Evolutionary conservation across 164 flowering plant genomes (phyloP).

Genomic region (Stephania yunnanensis): DNA sequence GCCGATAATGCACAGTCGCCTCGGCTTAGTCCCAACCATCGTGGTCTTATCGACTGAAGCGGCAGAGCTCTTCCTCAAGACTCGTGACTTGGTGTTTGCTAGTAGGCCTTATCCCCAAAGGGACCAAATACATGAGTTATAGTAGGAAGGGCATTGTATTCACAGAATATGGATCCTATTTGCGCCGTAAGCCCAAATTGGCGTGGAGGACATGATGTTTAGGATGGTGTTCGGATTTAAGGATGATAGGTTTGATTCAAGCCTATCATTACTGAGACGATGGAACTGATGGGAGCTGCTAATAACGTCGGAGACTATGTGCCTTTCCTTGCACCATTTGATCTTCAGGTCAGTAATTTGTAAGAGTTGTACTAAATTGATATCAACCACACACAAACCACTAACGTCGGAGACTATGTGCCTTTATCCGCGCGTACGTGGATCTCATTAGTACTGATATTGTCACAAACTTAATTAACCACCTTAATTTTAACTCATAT

Average conservation of each 20-base stretch:
- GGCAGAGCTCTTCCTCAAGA: slow-evolving; percentile 18
- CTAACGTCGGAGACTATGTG: slow-evolving; percentile 39
- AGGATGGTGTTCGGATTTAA: slow-evolving; percentile 43
- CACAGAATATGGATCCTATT: slow-evolving; percentile 23
- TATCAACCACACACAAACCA: not conserved
- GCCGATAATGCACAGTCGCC: slow-evolving; percentile 4
- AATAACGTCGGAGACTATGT: slow-evolving; percentile 44
- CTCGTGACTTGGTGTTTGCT: slow-evolving; percentile 21
- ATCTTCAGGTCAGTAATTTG: slow-evolving; percentile 2
- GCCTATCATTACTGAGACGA: slow-evolving; percentile 29
- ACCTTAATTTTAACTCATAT: too few relatives aligned
- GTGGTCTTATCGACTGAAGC: slow-evolving; percentile 20
- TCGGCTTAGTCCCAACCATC: slow-evolving; percentile 17
- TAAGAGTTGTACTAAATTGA: too few relatives aligned
- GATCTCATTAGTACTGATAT: too few relatives aligned
- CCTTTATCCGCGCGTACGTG: not conserved
- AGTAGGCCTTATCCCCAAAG: slow-evolving; percentile 15
- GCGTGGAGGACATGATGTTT: slow-evolving; percentile 21
- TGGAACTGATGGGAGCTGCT: slow-evolving; percentile 22
- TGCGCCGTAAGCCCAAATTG: slow-evolving; percentile 18
- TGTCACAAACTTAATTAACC: too few relatives aligned
- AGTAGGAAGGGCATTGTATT: slow-evolving; percentile 10
- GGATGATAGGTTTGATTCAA: slow-evolving; percentile 34
- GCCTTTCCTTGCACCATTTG: not conserved
- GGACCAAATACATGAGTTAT: slow-evolving; percentile 12